Evolutionary conservation across 768 basidiomycete genomes (phyloP), one percentile per base, ranked within the genome.

Genomic region (Russula compacta): DNA sequence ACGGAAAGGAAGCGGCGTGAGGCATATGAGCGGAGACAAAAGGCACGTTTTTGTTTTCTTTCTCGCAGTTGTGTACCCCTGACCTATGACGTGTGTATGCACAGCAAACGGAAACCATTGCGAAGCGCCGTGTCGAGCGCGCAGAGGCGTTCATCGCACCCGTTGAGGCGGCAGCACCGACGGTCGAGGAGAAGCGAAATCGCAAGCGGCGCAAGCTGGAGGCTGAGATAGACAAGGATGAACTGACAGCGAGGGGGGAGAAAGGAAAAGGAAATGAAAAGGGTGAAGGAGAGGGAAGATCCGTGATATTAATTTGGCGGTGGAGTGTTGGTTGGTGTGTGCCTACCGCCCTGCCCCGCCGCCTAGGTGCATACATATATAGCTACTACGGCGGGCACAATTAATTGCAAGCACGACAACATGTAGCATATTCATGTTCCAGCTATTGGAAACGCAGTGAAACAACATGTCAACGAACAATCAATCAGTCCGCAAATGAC

Each of bases 111-210:
- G 87, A 89, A 63, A 79, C 80, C 11, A 82, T 83, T 5, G 85
- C 81, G 24, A 82, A 85, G 68, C 83, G 86, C 57, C 83, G 79
- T 48, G 87, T 84, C 24, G 85, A 90, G 71, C 86, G 97, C 21
- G 90, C 91, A 56, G 86, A 92, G 72, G 91, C 82, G 0, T 98
- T 90, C 58, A 78, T 94, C 49, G 91, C 94, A 2, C 97, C 97
- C 2, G 78, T 74, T n/a, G 95, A 99, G 72, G 75, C 76, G 21
- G 81, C 80, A 2, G 88, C 79, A 24, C 83, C 83, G 1, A 86
- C 85, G 1, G 83, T 93, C 15, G 87, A 87, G 71, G 86, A 92
- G 71, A 92, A 87, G 71, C 81, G 81, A 70, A 83, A 81, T 71
- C 76, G 75, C 65, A 82, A 74, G 51, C 73, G 71, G 58, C 79